A percentile compares a stretch with the other conserved stretches of the same genome.
phyloP scores from a whole-genome alignment of 106 monocot genomes.

The Dioscorea alata region DNA sequence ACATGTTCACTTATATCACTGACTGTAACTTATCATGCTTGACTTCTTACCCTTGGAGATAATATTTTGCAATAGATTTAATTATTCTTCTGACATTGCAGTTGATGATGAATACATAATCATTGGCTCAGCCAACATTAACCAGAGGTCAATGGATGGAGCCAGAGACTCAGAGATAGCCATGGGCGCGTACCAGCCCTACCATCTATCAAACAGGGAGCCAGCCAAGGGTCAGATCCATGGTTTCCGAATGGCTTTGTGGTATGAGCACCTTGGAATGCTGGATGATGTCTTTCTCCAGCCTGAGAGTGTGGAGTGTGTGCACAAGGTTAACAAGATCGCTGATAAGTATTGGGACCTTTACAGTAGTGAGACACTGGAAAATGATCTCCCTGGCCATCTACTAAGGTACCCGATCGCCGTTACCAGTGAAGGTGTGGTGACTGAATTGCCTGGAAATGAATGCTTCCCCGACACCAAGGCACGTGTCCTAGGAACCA shows the following conservation, averaged over 20 bases:
- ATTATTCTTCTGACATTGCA: constrained; percentile 6
- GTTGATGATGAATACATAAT: constrained; percentile 86
- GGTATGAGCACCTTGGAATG: constrained; percentile 66
- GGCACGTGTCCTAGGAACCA: constrained; percentile 52
- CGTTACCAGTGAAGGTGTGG: constrained; percentile 25
- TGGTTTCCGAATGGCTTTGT: constrained; percentile 66
- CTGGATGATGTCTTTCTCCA: constrained; percentile 41
- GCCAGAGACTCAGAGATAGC: constrained; percentile 76
- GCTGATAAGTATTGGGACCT: constrained; percentile 58
- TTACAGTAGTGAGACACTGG: constrained; percentile 29
- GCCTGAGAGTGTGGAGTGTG: constrained; percentile 55
- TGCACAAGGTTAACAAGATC: constrained; percentile 54
- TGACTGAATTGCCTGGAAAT: constrained; percentile 23
- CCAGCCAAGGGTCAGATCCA: constrained; percentile 59
- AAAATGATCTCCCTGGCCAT: constrained; percentile 57
- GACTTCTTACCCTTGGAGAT: too few species aligned
- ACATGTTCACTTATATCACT: too few species aligned
- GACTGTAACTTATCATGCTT: too few species aligned
- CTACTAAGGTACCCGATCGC: constrained; percentile 54
- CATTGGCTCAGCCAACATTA: constrained; percentile 76
- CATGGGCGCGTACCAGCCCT: constrained; percentile 74
- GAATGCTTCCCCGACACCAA: constrained; percentile 63
- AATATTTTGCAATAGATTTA: too few species aligned
- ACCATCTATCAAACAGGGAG: constrained; percentile 35
- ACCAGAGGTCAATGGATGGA: constrained; percentile 74